Base-by-base conservation (phyloP, 2,329 filamentous ascomycete genomes). In the Dactylellina sp. region DNA sequence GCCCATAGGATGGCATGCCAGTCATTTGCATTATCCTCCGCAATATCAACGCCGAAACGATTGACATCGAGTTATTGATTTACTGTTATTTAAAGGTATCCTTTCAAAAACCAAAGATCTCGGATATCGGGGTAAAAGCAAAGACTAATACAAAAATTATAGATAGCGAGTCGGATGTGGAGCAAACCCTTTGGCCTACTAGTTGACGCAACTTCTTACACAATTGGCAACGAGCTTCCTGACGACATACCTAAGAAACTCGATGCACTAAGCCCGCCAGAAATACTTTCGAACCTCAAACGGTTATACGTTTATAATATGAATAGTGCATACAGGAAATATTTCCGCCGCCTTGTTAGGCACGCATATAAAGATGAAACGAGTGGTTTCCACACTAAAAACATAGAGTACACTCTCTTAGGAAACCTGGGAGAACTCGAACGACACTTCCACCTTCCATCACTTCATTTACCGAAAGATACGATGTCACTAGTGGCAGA, bases 231-330 rank as follows among this genome's bases (percentile, higher is more conserved):
- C 63, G 88, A 90, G 76, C 85, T 88, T 11, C 86, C 86, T 74
- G 89, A 91, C 78, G 86, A 88, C 16, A 81, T 90, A 1, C 88
- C 90, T 77, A 86, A 86, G 60, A 75, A 89, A 86, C 77, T 81
- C 89, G 7, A 88, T 77, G 81, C 86, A 9, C 83, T 91, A 1
- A 88, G 86, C 2, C 88, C 89, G 0, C 83, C 84, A 0, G 89
- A 91, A 77, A 80, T 90, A 47, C 84, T 85, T 1, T 84, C 83
- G 57, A 86, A 88, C 71, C 81, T 90, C 2, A 83, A 85, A 0
- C 84, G 88, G 39, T 84, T 89, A 42, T 91, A 90, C 76, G 84
- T 91, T 14, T 90, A 91, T 80, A 91, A 91, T 78, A 90, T 90
- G 88, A 91, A 91, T 77, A 89, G 86, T 78, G 85, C 87, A 9